These are phyloP conservation scores for Pseudocercospora cruenta DNA, from an alignment of 2,329 filamentous ascomycete genomes.

Conservation along the genomic window DNA sequence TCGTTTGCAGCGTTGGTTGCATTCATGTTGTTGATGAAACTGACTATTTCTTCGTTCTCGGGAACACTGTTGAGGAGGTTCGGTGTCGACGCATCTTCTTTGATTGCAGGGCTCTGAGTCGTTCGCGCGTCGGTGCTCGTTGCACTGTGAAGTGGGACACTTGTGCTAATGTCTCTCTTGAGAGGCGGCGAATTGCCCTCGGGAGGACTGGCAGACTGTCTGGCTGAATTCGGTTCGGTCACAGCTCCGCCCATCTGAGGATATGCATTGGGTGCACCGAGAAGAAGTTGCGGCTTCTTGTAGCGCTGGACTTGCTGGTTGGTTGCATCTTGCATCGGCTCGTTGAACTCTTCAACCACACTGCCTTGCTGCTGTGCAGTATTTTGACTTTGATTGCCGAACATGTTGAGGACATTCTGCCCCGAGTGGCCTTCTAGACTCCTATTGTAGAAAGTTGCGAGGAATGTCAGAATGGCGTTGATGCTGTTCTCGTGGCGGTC, in stretches of 20 bases:
- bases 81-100: slow-evolving; percentile 46
- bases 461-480: slow-evolving; percentile 95
- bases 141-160: slow-evolving; percentile 24
- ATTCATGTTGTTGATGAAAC: slow-evolving; percentile 53
- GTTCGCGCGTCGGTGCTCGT: slow-evolving; percentile 12
- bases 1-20: slow-evolving; percentile 41
- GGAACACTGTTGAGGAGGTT: slow-evolving; percentile 40
- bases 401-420: slow-evolving; percentile 81
- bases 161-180: slow-evolving; percentile 25
- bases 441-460: slow-evolving; percentile 94
- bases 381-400: slow-evolving; percentile 58
- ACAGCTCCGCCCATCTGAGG: slow-evolving; percentile 16
- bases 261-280: slow-evolving; percentile 27
- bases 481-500: slow-evolving; percentile 98
- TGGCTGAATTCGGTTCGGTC: slow-evolving; percentile 33
- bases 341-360: slow-evolving; percentile 63
- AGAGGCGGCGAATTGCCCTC: slow-evolving; percentile 23
- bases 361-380: slow-evolving; percentile 56
- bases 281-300: slow-evolving; percentile 36
- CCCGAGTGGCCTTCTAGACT: slow-evolving; percentile 82
- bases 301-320: slow-evolving; percentile 36
- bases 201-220: slow-evolving; percentile 33
- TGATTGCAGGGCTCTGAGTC: slow-evolving; percentile 41
- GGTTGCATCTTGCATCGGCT: slow-evolving; percentile 42
- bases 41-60: slow-evolving; percentile 55